phyloP scores from a whole-genome alignment of 768 basidiomycete genomes.

The Saitozyma sp. region DNA sequence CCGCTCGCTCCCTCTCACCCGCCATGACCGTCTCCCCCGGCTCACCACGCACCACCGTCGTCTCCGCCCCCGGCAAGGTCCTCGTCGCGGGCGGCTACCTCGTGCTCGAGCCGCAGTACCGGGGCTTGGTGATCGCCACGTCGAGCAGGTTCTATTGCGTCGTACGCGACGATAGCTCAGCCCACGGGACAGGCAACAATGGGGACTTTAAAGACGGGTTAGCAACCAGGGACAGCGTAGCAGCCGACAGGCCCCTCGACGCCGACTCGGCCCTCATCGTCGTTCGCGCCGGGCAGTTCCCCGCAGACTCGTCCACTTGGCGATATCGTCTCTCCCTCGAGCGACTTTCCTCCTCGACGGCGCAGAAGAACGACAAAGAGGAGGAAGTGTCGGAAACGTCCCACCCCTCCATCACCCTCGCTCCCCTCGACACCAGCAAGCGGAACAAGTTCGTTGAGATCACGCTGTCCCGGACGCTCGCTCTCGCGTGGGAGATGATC shows the following conservation, averaged over 20 bases:
- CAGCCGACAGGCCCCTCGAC: background rate
- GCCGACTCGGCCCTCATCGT: constrained; percentile 1
- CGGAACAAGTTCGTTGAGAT: constrained; percentile 89
- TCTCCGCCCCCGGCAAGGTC: constrained; percentile 94
- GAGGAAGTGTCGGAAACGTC: background rate
- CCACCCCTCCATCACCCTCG: too few relatives aligned
- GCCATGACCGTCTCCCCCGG: background rate
- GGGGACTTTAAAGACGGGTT: too few relatives aligned
- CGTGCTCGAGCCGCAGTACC: constrained; percentile 81
- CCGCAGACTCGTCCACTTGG: constrained; percentile 67
- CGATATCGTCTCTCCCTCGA: constrained; percentile 59
- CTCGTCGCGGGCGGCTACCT: constrained; percentile 95
- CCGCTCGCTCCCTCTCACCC: background rate
- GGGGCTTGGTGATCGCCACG: constrained; percentile 85
- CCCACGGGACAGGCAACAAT: background rate
- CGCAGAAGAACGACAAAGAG: background rate
- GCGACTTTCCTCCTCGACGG: background rate
- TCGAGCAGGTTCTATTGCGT: constrained; percentile 91
- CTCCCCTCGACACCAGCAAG: constrained; percentile 1
- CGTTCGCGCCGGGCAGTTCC: constrained; percentile 89
- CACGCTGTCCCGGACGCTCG: constrained; percentile 74
- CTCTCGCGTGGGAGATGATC: constrained; percentile 57
- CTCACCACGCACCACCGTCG: constrained; percentile 55
- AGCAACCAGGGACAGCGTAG: too few relatives aligned
- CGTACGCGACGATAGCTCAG: constrained; percentile 48